Evolutionary conservation across 306 rosid genomes (phyloP), one percentile per base, ranked within the genome.

Genomic region (Vigna angularis): DNA sequence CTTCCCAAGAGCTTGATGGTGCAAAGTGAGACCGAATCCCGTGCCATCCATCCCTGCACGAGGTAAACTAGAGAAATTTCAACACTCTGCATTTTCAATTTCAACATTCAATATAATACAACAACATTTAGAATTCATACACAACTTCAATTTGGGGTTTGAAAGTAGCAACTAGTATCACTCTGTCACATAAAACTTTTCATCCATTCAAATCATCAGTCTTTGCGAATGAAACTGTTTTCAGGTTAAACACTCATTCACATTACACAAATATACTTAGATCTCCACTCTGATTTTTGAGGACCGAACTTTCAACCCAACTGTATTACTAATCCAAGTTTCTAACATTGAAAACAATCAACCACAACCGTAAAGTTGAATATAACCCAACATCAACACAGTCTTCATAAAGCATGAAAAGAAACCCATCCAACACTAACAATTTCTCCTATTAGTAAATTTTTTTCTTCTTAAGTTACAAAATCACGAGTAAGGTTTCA

Each of bases 1-100:
- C 98, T 87, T 92, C 75, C 93, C 97, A 79, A 95, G 98, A 82
- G 98, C 97, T 88, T 89, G 86, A 86, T 92, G 97, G 70, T 92
- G 98, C 90, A 95, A 70, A 85, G 80, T 73, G 68, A 95, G 98
- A 32, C 98, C 98, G 75, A 88, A 81, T 63, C 98, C 98, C 66
- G 97, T 95, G 62, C 98, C 95, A 85, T 92, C 98, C 75, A 91
- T 38, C 75, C 98, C 98, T 92, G 91, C 78, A 75, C 8, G 24
- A 68, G 68, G 65, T 67, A 85, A 69, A 52, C 40, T 51, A 76
- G 79, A 83, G 75, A 47, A 38, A 68, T 30, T 45, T 32, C 14
- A 57, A 76, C 34, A 74, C 49, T 4, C 47, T 61, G 74, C 76
- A 66, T 52, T 45, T 65, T 50, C 62, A 49, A 47, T 55, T 52